These are phyloP conservation scores for Arthrobotrys sinensis DNA, from an alignment of 2,329 filamentous ascomycete species.

Conservation along the genomic window DNA sequence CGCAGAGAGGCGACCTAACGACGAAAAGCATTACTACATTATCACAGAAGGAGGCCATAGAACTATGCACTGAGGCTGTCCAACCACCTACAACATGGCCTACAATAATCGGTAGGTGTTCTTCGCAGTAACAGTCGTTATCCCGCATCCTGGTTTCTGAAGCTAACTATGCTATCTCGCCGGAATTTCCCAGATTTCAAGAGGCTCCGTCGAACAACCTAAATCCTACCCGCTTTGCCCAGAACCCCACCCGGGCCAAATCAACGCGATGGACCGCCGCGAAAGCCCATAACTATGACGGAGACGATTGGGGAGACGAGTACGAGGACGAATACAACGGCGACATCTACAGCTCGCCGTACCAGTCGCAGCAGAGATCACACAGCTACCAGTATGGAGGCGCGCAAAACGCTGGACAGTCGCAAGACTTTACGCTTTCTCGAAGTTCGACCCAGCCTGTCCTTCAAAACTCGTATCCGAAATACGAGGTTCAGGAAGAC, in stretches of 20 bases:
- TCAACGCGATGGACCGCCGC: conserved; percentile 57
- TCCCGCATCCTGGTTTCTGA: background rate
- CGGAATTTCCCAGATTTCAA: conserved; percentile 38
- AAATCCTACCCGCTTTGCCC: conserved; percentile 49
- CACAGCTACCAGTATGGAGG: conserved; percentile 11
- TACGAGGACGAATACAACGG: conserved; percentile 42
- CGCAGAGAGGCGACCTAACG: background rate
- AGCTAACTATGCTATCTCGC: background rate
- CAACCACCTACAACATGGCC: conserved; percentile 24
- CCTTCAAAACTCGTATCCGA: conserved; percentile 29
- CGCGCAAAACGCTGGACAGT: background rate
- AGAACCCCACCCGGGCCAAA: conserved; percentile 46
- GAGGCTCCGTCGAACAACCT: conserved; percentile 50
- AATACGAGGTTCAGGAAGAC: conserved; percentile 29
- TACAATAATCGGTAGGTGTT: conserved; percentile 55
- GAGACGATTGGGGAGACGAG: conserved; percentile 57
- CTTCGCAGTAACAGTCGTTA: background rate
- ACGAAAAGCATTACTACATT: background rate
- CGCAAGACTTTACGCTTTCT: conserved; percentile 21
- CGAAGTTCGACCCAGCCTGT: conserved; percentile 53
- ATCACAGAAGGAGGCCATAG: background rate
- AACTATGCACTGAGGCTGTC: conserved; percentile 23
- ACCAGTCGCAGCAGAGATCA: conserved; percentile 29
- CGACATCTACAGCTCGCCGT: conserved; percentile 46
- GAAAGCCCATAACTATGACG: conserved; percentile 53